Conservation (phyloP, 768 basidiomycete species). For the Glaciozyma antarctica region DNA sequence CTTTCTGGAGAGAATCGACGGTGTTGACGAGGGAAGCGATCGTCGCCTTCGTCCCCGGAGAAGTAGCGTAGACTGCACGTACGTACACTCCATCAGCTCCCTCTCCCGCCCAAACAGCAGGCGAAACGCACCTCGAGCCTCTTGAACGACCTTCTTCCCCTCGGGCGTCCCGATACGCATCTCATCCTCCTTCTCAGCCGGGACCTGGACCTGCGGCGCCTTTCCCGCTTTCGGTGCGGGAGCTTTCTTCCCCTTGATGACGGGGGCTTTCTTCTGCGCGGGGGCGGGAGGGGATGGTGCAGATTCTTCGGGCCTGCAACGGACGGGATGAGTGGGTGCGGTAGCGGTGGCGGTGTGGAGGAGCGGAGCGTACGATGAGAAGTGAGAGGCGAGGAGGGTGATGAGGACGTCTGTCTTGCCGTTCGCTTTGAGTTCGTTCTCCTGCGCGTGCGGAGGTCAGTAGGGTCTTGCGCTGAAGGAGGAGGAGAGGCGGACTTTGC, state of each 20-base stretch:
- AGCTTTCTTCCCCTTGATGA: not conserved
- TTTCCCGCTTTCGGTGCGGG: no score
- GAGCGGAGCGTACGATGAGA: not conserved
- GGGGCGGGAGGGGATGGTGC: no score
- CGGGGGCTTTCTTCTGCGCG: no score
- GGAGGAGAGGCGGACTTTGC: not conserved
- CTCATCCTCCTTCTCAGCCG: not conserved
- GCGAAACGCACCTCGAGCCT: not conserved
- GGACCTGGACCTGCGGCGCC: no score
- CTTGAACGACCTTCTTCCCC: not conserved
- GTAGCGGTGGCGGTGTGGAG: no score
- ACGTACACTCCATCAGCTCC: not conserved
- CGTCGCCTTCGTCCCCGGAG: constrained; percentile 1
- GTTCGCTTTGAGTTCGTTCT: constrained; percentile 1
- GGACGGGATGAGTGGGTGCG: no score
- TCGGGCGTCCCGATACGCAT: not conserved
- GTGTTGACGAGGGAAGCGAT: constrained; percentile 1
- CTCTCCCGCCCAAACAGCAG: not conserved
- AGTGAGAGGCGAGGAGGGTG: not conserved
- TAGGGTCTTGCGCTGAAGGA: not conserved
- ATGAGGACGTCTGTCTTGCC: constrained; percentile 14
- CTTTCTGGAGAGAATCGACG: constrained; percentile 1
- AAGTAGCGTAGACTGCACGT: constrained; percentile 4
- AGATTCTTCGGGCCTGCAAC: no score
- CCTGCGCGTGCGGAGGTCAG: not conserved